Evolutionary conservation across 2,329 filamentous ascomycete species (phyloP).

Genomic region (Lachnellula hyalina): DNA sequence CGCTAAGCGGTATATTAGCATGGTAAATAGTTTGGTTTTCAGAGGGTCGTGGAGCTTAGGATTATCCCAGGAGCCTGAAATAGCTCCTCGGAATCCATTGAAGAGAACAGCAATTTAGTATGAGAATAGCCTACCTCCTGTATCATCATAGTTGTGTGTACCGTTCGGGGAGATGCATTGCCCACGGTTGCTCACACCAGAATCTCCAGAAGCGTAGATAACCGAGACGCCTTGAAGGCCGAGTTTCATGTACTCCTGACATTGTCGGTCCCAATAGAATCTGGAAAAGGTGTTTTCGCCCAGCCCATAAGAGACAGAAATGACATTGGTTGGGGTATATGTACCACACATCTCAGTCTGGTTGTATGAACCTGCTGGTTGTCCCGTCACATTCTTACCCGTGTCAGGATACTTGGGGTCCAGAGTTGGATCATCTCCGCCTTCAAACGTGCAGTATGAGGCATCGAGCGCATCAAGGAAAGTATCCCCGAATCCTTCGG

Average conservation of each 20-base stretch:
- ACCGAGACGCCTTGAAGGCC: slow-evolving; percentile 41
- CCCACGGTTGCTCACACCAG: slow-evolving; percentile 36
- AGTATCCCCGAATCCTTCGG: slow-evolving; percentile 30
- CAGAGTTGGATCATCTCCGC: slow-evolving; percentile 32
- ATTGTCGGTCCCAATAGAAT: slow-evolving; percentile 48
- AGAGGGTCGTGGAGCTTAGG: neutral
- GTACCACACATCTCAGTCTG: slow-evolving; percentile 19
- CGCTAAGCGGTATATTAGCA: slow-evolving; percentile 2
- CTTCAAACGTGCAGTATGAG: slow-evolving; percentile 38
- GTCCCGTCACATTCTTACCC: neutral
- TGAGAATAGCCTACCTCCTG: too few relatives aligned
- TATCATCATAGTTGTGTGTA: slow-evolving; percentile 28
- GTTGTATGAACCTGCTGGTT: neutral
- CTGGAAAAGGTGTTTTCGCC: slow-evolving; percentile 47
- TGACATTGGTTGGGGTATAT: slow-evolving; percentile 35
- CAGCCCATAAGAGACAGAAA: slow-evolving; percentile 49
- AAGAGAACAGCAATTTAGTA: too few relatives aligned
- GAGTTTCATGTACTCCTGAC: slow-evolving; percentile 47
- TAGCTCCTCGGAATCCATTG: too few relatives aligned
- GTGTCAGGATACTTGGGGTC: slow-evolving; percentile 39
- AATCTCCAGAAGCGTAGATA: slow-evolving; percentile 42
- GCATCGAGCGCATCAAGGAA: slow-evolving; percentile 17
- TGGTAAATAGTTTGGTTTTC: neutral
- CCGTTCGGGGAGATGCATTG: slow-evolving; percentile 21
- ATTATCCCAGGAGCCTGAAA: too few relatives aligned